Conservation (phyloP, 441 rosid genomes). For the Populus hybrid region DNA sequence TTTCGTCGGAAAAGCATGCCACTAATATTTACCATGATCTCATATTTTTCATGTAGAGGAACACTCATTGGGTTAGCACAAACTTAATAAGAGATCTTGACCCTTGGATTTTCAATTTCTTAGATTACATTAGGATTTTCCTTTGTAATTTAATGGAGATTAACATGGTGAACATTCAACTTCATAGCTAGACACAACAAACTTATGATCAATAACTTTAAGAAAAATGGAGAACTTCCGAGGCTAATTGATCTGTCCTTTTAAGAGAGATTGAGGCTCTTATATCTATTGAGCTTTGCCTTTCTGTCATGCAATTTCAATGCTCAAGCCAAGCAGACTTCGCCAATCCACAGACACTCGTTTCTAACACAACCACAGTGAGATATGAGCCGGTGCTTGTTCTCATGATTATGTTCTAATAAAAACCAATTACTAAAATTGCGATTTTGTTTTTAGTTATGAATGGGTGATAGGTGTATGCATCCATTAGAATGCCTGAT, state of each 20-base stretch:
- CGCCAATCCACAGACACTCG: no score
- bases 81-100: background rate
- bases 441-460: no score
- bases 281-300: background rate
- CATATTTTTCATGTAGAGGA: background rate
- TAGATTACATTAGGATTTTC: background rate
- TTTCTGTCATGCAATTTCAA: no score
- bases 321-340: no score
- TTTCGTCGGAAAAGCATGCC: no score
- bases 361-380: no score
- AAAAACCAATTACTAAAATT: no score
- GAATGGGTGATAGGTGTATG: no score
- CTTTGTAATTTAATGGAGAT: background rate
- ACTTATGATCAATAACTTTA: background rate
- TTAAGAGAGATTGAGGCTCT: background rate
- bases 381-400: no score
- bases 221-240: background rate
- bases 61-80: background rate
- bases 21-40: no score
- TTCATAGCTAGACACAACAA: background rate
- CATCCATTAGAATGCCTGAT: background rate
- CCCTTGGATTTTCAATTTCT: background rate
- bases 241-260: background rate
- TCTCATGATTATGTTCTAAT: no score
- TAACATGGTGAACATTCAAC: background rate